Base-by-base conservation (phyloP, 2,329 filamentous ascomycete species). In the Penicillium freii region DNA sequence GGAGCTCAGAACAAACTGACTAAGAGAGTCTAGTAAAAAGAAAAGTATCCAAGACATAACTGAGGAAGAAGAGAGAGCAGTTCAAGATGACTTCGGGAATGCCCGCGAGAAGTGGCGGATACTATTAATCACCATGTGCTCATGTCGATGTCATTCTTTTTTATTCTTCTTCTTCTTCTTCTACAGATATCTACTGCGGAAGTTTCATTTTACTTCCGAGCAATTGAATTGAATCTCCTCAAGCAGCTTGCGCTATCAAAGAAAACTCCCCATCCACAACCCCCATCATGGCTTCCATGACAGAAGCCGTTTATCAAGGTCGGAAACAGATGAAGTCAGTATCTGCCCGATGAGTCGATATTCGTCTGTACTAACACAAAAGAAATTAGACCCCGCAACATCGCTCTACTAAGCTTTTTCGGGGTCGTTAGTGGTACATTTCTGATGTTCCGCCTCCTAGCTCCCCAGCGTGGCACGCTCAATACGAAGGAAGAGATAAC, bases 361-460 rank as follows among this genome's bases (percentile, higher is more conserved):
- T 11, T 21, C 8, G 19, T 21, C 9, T n/a, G 9, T 21, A 13
- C 8, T 53, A 10, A 53, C 51, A 27, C 11, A 9, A n/a, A 21
- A 21, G 4, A 15, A 29, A 27, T 9, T 21, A 69, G 66, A 44
- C 61, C 57, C 25, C 64, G 62, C 23, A 66, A 59, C 13, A 56
- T 64, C 40, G 67, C 66, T 13, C 4, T 69, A 9, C 27, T 64
- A 45, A 67, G 65, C 44, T 61, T 63, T 29, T 53, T 56, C 39
- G 63, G 65, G 1, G 62, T 69, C 13, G 46, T 69, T 4, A 56
- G 60, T 4, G 63, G 63, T 33, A 55, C 59, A 11, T 59, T 53
- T 42, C n/a, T 66, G 17, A 36, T 68, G 39, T 69, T 67, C 40
- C 57, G 63, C 19, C 38, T 59, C 4, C 54, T 66, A 48, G 59